Percentiles rank a stretch among this genome's conserved stretches.
These are phyloP conservation scores for Cladophialophora carrionii DNA, from an alignment of 2,329 filamentous ascomycete genomes.

Conservation along the genomic window DNA sequence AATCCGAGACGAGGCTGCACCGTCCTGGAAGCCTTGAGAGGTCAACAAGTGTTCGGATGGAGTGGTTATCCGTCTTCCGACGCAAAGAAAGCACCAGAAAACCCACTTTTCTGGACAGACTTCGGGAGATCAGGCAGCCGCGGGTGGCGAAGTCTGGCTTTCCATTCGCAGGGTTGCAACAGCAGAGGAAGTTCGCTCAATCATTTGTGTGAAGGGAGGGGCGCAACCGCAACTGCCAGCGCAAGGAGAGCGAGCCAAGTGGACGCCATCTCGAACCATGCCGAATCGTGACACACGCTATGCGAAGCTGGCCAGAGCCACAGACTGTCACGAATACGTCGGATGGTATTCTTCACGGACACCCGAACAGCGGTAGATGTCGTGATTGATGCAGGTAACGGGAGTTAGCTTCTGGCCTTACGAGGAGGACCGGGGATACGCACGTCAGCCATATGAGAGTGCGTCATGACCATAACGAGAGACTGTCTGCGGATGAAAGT, in stretches of 20 bases:
- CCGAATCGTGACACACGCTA: conserved; percentile 4
- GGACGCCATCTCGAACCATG: not conserved
- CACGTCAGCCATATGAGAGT: not conserved
- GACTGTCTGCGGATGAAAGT: not conserved
- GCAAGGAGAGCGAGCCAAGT: conserved; percentile 1
- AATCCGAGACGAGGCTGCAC: conserved; percentile 22
- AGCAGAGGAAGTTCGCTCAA: not conserved
- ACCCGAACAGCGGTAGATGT: not conserved
- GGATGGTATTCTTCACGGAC: not conserved
- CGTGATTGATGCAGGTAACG: not conserved
- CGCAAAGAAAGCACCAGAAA: not conserved
- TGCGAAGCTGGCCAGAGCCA: not conserved
- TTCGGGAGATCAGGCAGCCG: conserved; percentile 8
- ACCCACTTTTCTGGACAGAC: not conserved
- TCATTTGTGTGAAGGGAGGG: not conserved
- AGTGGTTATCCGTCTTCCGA: conserved; percentile 11
- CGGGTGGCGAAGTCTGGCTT: not conserved
- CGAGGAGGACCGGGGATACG: not conserved
- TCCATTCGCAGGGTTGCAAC: not conserved
- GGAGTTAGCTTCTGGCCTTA: not conserved
- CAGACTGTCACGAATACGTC: not conserved
- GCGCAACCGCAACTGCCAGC: not conserved
- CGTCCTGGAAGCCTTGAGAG: conserved; percentile 8
- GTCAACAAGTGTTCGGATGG: conserved; percentile 7
- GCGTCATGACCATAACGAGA: not conserved